Conservation (phyloP, 352 stramenopile species). For the Pythium oligandrum region DNA sequence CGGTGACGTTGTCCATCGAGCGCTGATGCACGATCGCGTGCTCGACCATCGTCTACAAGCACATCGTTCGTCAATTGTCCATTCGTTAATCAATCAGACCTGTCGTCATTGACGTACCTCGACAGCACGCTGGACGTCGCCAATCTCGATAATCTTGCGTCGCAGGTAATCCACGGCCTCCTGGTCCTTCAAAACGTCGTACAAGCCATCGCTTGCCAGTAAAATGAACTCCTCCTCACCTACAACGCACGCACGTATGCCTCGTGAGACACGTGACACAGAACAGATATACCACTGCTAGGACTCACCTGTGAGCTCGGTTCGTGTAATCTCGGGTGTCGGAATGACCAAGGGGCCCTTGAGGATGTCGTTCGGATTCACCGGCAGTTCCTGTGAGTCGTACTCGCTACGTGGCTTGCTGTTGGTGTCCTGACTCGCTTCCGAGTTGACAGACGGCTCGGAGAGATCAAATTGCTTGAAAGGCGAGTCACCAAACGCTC, state of each 20-base stretch:
- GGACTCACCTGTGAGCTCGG: slow-evolving; percentile 46
- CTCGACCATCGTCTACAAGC: slow-evolving; percentile 61
- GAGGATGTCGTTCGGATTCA: slow-evolving; percentile 83
- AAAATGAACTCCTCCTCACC: slow-evolving; percentile 78
- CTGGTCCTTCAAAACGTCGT: slow-evolving; percentile 82
- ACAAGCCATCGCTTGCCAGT: slow-evolving; percentile 75
- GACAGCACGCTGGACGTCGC: slow-evolving; percentile 72
- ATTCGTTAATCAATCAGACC: neutral
- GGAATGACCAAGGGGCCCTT: slow-evolving; percentile 80
- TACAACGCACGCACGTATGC: slow-evolving; percentile 6
- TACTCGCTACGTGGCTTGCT: slow-evolving; percentile 63
- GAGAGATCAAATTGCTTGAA: slow-evolving; percentile 92
- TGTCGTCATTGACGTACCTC: slow-evolving; percentile 37
- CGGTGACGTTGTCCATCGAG: slow-evolving; percentile 86
- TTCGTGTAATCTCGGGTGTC: slow-evolving; percentile 72
- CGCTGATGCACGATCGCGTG: slow-evolving; percentile 78
- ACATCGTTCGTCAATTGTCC: slow-evolving; percentile 3
- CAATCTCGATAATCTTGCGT: slow-evolving; percentile 57
- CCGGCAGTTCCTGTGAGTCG: slow-evolving; percentile 66
- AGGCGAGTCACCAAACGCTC: slow-evolving; percentile 89
- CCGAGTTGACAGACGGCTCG: slow-evolving; percentile 27
- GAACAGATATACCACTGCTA: neutral
- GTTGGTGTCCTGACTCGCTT: slow-evolving; percentile 17
- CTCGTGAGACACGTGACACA: neutral
- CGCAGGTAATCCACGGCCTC: slow-evolving; percentile 76